Evolutionary conservation across 108 stramenopile genomes (phyloP), one percentile per base, ranked within the genome.

Genomic region (Nitzschia sp.): DNA sequence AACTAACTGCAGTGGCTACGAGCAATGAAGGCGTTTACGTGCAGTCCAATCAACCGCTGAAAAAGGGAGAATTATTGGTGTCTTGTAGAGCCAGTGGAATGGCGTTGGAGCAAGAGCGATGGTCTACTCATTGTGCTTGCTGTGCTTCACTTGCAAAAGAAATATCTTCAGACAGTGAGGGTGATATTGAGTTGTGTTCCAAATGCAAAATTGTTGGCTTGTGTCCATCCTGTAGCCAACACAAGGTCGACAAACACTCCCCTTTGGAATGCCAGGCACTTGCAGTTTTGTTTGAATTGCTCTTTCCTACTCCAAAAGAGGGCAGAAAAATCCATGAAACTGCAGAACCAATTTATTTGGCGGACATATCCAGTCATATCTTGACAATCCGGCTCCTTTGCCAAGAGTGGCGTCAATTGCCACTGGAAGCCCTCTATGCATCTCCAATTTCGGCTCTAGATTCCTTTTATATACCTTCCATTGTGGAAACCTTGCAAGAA

Each of bases 371-470:
- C 3, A 51, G 54, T 51, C 58, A 59, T 34, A 1, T 70, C 22
- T 50, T 70, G 57, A 70, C 69, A 8, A 51, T 70, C 14, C 57
- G 69, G 7, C 69, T 70, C 22, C 58, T 70, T 50, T 68, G 67
- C 43, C 17, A 38, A 52, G 6, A 29, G 19, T 29, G 34, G 1
- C 7, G 29, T 9, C 38, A 34, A 34, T 6, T 52, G 1, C 51
- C 34, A n/a, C 20, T 65, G 3, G 14, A 19, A 0, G 12, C n/a
- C 37, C 64, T 65, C 5, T 65, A 65, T 40, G 29, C 38, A n/a
- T 40, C 38, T 39, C 11, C 57, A 1, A 58, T 58, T 24, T 12
- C 57, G 14, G 10, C 0, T 3, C 8, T 19, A 9, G 57, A 58
- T 9, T 3, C 8, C 10, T 11, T 40, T 15, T 40, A 34, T 14